Evolutionary conservation across 2,329 filamentous ascomycete species (phyloP).

Genomic region (Penicillium crustosum): DNA sequence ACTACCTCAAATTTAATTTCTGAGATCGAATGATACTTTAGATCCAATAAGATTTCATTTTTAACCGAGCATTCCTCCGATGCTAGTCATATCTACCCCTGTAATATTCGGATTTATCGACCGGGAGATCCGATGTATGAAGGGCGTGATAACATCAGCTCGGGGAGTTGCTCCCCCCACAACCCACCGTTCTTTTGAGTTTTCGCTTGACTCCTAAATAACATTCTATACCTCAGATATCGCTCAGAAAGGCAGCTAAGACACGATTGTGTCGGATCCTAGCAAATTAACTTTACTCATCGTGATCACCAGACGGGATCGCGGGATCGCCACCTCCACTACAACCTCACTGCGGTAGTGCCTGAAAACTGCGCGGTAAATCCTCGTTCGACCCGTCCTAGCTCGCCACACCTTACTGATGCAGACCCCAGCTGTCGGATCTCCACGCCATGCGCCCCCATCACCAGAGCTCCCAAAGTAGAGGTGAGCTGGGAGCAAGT

Average conservation of each 20-base stretch:
- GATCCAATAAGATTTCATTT: neutral
- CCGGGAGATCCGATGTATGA: neutral
- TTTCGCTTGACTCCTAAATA: neutral
- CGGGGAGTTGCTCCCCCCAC: neutral
- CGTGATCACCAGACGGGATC: slow-evolving; percentile 4
- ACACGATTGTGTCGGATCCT: slow-evolving; percentile 11
- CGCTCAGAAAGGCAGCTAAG: slow-evolving; percentile 8
- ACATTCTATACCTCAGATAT: neutral
- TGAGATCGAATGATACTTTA: neutral
- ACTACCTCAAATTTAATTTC: neutral
- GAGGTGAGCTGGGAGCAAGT: slow-evolving; percentile 1
- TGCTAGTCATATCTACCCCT: neutral
- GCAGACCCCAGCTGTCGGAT: neutral
- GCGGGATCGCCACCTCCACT: neutral
- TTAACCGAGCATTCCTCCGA: neutral
- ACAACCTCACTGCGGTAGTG: slow-evolving; percentile 5
- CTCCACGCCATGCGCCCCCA: neutral
- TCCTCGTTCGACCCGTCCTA: slow-evolving; percentile 9
- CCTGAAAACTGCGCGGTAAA: slow-evolving; percentile 22
- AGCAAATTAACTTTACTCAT: neutral
- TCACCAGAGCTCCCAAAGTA: neutral
- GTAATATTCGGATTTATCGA: neutral
- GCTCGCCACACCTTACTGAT: slow-evolving; percentile 16
- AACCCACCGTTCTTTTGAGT: neutral
- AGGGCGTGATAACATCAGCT: neutral